These are phyloP conservation scores for Fomitopsis betulina DNA, from an alignment of 1,284 basidiomycete species.

Conservation along the genomic window DNA sequence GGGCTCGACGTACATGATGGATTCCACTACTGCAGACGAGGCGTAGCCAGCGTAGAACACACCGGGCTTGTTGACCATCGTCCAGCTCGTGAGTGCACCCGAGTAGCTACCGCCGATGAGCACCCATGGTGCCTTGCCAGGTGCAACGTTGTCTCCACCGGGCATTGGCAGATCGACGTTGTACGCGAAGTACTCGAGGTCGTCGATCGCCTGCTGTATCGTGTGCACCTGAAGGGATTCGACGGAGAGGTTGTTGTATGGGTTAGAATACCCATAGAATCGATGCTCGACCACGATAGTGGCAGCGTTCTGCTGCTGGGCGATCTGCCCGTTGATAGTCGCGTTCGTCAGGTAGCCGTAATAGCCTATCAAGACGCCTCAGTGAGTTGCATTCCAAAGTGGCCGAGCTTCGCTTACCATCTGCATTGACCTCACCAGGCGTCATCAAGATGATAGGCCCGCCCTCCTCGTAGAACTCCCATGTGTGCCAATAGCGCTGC, in stretches of 20 bases:
- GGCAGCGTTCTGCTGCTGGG: conserved; percentile 60
- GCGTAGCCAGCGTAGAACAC: conserved; percentile 67
- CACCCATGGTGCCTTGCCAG: conserved; percentile 62
- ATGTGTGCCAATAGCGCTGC: conserved; percentile 68
- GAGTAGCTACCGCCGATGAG: conserved; percentile 69
- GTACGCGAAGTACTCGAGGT: conserved; percentile 65
- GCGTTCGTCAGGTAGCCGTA: conserved; percentile 55
- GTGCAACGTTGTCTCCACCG: conserved; percentile 51
- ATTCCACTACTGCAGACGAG: conserved; percentile 69
- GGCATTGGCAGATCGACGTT: conserved; percentile 66
- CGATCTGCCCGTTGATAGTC: conserved; percentile 63
- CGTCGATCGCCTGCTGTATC: conserved; percentile 68
- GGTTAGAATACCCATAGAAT: conserved; percentile 52
- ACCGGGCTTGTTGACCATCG: conserved; percentile 64
- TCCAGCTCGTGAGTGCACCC: conserved; percentile 66
- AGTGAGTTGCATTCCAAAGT: not conserved
- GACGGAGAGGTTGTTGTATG: conserved; percentile 56
- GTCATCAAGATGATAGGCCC: conserved; percentile 65
- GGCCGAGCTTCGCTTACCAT: conserved; percentile 29
- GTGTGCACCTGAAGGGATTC: conserved; percentile 56
- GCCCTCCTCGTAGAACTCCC: conserved; percentile 59
- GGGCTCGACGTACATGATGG: conserved; percentile 44
- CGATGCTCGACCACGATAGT: conserved; percentile 58
- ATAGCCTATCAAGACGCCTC: conserved; percentile 35
- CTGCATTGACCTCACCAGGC: conserved; percentile 40